These are phyloP conservation scores for Pogostemon cablin DNA, from an alignment of 257 asterid genomes.

Conservation along the genomic window DNA sequence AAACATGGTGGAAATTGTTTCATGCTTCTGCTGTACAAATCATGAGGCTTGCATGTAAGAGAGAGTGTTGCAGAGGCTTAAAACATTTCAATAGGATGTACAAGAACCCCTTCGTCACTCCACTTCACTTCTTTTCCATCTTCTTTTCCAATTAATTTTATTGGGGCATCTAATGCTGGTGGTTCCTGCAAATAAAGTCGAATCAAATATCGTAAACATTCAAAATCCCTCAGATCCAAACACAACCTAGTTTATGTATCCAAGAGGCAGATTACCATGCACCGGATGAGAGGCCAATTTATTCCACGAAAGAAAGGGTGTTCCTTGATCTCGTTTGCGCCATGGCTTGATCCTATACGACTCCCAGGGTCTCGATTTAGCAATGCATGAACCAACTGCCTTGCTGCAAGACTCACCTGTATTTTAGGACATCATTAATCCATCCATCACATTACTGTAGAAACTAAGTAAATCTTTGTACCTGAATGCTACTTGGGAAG, in stretches of 20 bases:
- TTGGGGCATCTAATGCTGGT: slow-evolving; percentile 80
- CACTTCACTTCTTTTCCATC: slow-evolving; percentile 60
- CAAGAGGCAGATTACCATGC: slow-evolving; percentile 64
- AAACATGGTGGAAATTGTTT: slow-evolving; percentile 9
- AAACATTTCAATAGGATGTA: slow-evolving; percentile 67
- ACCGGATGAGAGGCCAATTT: slow-evolving; percentile 89
- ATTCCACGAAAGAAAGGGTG: slow-evolving; percentile 88
- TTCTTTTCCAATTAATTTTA: slow-evolving; percentile 68
- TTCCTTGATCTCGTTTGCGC: slow-evolving; percentile 87
- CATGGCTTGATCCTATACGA: slow-evolving; percentile 87
- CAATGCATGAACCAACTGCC: slow-evolving; percentile 80
- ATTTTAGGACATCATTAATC: slow-evolving; percentile 27
- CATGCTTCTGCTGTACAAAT: slow-evolving; percentile 22
- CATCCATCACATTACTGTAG: not conserved
- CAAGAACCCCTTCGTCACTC: slow-evolving; percentile 84
- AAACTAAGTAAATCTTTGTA: slow-evolving; percentile 29
- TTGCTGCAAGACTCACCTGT: slow-evolving; percentile 77
- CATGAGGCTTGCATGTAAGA: too few relatives aligned
- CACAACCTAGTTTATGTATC: not conserved
- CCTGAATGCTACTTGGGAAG: slow-evolving; percentile 97
- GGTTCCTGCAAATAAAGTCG: slow-evolving; percentile 56
- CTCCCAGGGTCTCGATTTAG: slow-evolving; percentile 75
- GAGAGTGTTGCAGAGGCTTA: slow-evolving; percentile 42
- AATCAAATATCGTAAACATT: too few relatives aligned
- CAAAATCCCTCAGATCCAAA: not conserved